Base-by-base conservation (phyloP, 768 basidiomycete genomes). In the Crepidotus variabilis region DNA sequence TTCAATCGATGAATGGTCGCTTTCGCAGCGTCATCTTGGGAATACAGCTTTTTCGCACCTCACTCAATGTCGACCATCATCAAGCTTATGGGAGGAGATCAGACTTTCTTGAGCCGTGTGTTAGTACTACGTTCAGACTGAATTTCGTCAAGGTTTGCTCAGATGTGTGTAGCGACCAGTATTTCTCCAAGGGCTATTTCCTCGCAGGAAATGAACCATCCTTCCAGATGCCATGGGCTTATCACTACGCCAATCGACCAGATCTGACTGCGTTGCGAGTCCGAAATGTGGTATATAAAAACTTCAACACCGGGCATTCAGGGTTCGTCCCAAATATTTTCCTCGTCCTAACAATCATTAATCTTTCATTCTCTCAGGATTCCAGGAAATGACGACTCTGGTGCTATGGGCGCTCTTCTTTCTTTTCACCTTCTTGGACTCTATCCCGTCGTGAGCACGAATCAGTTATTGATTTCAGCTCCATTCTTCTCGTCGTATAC, bases 341-440 rank as follows among this genome's bases (percentile, higher is more conserved):
- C 8, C 3, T 28, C 4, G 8, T 28, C 28, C 28, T 8, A 8
- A 28, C 8, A 28, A 28, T 11, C 4, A 43, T 35, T 24, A 18
- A 18, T 34, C 21, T 28, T 43, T 36, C 20, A 34, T 54, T 28
- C 23, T 51, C 24, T n/a, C 36, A 74, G 78, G 33, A 72, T 81
- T 24, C 80, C 80, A 2, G 79, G 79, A 2, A 81, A 81, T 57
- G 80, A 81, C 58, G 79, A 81, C 61, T 77, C 76, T 4, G 80
- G 76, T 21, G 80, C 80, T 8, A 82, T 82, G 80, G 79, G 78
- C 0, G 65, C 77, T 6, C 71, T 80, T 18, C 73, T 80, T 11
- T 68, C 70, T 6, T 82, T 81, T 72, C 78, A 81, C 61, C 65
- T 81, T 47, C 66, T 81, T 14, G 80, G 80, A 0, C 65, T 82